Evolutionary conservation across 306 rosid species (phyloP), one percentile per base, ranked within the genome.

Genomic region (Biancaea sappan): DNA sequence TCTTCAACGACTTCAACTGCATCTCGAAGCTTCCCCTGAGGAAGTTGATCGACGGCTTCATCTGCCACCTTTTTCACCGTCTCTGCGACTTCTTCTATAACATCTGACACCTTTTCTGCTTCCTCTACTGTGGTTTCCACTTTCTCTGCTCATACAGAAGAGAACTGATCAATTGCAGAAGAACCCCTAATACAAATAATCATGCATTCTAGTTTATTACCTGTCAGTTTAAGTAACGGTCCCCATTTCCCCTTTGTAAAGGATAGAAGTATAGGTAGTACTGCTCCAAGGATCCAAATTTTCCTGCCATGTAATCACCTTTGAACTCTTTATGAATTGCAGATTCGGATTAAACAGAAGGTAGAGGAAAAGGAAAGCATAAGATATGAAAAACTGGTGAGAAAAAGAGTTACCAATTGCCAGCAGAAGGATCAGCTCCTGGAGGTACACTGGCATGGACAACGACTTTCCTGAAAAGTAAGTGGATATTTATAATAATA

Each of bases 41-140:
- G 92, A 37, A 85, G 88, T 71, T 78, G 73, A 19, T 79, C 71
- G 1, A 72, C 88, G 5, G 82, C 67, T 8, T 75, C 69, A 6
- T 85, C 90, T 6, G 90, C 90, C 8, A 66, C 74, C 22, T 83
- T 63, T 29, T 84, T 91, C 58, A 90, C 87, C 19, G 10, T 16
- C 40, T 85, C 92, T 0, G 89, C 90, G 68, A 85, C 89, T 19
- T 90, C 79, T 81, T 88, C 93, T 22, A 86, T 74, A 9, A 70
- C 3, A 5, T 85, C 87, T 15, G 72, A 81, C 31, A 85, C 81
- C 0, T 44, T 25, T 14, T 92, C 85, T 41, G 73, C 90, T 31
- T 61, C 29, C 3, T 86, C 86, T 78, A 84, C 40, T 57, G 69
- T 76, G 22, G 78, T 31, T 3, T 82, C 85, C 22, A 85, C 70